Percentiles rank a stretch among this genome's conserved stretches.
These are phyloP conservation scores for Fraxinus excelsior DNA, from an alignment of 257 asterid species.

Conservation along the genomic window DNA sequence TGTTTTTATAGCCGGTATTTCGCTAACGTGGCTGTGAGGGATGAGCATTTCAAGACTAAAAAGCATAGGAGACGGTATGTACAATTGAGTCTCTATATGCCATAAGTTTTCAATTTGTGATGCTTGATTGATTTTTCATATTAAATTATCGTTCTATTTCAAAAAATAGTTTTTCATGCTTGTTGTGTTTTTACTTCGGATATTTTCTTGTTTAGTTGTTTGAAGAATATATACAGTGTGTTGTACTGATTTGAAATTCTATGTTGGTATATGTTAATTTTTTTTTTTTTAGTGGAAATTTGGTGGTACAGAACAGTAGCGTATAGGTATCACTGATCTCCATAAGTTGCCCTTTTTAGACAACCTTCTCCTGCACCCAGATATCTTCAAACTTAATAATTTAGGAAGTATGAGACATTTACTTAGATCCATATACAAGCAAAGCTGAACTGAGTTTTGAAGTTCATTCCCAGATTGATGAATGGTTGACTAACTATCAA, in stretches of 20 bases:
- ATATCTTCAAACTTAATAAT: too few relatives aligned
- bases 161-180: not conserved
- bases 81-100: not conserved
- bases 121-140: not conserved
- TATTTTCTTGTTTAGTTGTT: not conserved
- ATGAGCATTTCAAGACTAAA: slow-evolving; percentile 85
- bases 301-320: too few relatives aligned
- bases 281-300: too few relatives aligned
- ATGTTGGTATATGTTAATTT: not conserved
- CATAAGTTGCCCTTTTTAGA: too few relatives aligned
- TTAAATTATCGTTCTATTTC: not conserved
- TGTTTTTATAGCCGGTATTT: slow-evolving; percentile 61
- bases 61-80: slow-evolving; percentile 80
- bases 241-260: too few relatives aligned
- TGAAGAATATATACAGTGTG: not conserved
- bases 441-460: too few relatives aligned
- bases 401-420: too few relatives aligned
- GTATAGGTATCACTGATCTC: too few relatives aligned
- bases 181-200: not conserved
- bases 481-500: too few relatives aligned
- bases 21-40: slow-evolving; percentile 70
- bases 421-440: too few relatives aligned
- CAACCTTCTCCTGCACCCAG: too few relatives aligned
- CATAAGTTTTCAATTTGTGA: not conserved
- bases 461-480: too few relatives aligned